A percentile compares a stretch with the other conserved stretches of the same genome.
These are phyloP conservation scores for Volvox reticuliferus DNA, from an alignment of 139 green algal species.

Conservation along the genomic window DNA sequence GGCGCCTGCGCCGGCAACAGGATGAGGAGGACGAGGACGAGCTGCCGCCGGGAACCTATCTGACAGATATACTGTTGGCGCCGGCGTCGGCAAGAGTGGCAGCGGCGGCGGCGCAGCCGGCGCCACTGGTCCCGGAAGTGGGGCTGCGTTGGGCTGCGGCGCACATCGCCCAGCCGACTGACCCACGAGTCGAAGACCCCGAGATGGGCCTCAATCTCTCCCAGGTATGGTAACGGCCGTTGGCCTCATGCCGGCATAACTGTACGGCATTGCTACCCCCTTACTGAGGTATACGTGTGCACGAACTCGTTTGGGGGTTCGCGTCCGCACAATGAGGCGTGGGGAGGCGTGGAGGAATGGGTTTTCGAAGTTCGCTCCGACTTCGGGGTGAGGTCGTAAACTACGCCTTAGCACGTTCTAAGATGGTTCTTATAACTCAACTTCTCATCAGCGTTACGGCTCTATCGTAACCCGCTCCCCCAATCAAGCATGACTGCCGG, in stretches of 20 bases:
- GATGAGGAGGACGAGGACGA: conserved; percentile 49
- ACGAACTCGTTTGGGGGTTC: too few relatives aligned
- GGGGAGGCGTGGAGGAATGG: too few relatives aligned
- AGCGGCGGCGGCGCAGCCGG: conserved; percentile 21
- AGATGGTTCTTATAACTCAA: too few relatives aligned
- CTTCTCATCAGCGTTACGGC: too few relatives aligned
- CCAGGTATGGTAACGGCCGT: conserved; percentile 27
- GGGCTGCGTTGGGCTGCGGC: conserved; percentile 34
- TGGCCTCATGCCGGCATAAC: too few relatives aligned
- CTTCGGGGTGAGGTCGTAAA: too few relatives aligned
- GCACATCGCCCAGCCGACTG: background rate
- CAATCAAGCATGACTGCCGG: too few relatives aligned
- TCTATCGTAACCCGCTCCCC: too few relatives aligned
- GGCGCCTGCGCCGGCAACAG: conserved; percentile 5
- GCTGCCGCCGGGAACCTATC: conserved; percentile 21
- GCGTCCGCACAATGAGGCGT: too few relatives aligned
- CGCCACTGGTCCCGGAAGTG: background rate
- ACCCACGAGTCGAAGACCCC: conserved; percentile 3
- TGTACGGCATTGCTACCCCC: background rate
- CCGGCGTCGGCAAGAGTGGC: background rate
- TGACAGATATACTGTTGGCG: conserved; percentile 40
- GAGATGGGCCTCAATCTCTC: conserved; percentile 35
- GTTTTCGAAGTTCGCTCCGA: too few relatives aligned
- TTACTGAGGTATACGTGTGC: too few relatives aligned
- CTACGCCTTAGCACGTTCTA: too few relatives aligned